phyloP scores from a whole-genome alignment of 176 grass and related monocot genomes.

The Ananas comosus region DNA sequence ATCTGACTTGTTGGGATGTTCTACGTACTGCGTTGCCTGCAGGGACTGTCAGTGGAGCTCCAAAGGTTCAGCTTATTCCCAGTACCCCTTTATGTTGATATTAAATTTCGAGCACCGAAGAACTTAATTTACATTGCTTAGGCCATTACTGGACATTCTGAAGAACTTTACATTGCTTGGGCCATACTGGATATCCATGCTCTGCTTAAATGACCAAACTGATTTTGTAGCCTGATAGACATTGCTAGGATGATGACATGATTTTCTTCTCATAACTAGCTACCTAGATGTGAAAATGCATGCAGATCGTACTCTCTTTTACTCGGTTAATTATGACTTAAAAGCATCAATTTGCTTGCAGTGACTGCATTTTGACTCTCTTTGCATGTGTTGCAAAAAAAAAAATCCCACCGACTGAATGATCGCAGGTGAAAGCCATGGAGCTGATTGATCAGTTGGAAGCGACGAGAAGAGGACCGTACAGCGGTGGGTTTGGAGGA shows the following conservation, averaged over 20 bases:
- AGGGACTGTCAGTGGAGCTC: conserved; percentile 92
- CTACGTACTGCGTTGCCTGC: conserved; percentile 74
- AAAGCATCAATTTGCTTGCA: background rate
- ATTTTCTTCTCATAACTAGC: background rate
- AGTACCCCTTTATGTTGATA: background rate
- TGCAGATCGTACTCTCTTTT: no score
- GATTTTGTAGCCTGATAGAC: background rate
- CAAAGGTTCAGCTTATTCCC: conserved; percentile 45
- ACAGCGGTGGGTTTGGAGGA: conserved; percentile 70
- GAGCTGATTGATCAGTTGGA: conserved; percentile 78
- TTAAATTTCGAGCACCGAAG: background rate
- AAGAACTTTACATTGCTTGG: background rate
- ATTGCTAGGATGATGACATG: background rate
- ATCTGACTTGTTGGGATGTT: conserved; percentile 81
- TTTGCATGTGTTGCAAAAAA: background rate
- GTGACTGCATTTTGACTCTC: background rate
- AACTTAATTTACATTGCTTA: background rate
- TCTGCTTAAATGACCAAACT: background rate
- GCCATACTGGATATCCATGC: background rate
- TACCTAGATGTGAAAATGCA: no score
- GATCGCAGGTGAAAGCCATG: conserved; percentile 75
- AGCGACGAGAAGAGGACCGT: conserved; percentile 55
- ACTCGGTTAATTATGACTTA: no score
- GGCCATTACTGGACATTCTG: background rate
- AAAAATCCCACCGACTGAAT: background rate